phyloP scores from a whole-genome alignment of 2,329 filamentous ascomycete species.

The Rhynchosporium graminicola region DNA sequence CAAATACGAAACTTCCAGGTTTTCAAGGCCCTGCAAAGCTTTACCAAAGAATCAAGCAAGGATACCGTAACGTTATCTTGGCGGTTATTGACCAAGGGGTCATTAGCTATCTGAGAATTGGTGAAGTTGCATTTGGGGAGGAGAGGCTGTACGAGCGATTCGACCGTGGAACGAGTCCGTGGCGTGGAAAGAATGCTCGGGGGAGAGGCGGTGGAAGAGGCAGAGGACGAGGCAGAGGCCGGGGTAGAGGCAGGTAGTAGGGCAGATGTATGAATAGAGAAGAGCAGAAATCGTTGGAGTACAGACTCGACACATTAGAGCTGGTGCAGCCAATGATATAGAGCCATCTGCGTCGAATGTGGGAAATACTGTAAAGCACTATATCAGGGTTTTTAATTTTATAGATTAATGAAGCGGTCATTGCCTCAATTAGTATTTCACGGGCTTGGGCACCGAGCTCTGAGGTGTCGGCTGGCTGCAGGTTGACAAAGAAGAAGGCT shows the following conservation, averaged over 20 bases:
- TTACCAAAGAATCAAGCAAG: constrained; percentile 81
- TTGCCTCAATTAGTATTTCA: constrained; percentile 17
- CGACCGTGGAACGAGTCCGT: constrained; percentile 41
- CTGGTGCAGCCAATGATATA: constrained; percentile 1
- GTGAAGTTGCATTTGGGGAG: constrained; percentile 75
- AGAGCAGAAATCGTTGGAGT: not conserved
- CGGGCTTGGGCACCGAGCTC: constrained; percentile 18
- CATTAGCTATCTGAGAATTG: constrained; percentile 81
- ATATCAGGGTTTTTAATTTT: constrained; percentile 10
- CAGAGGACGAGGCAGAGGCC: constrained; percentile 39
- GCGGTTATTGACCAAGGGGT: constrained; percentile 89
- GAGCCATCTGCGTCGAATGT: constrained; percentile 1
- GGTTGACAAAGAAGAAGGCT: constrained; percentile 28
- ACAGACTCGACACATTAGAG: not conserved
- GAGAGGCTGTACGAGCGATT: constrained; percentile 70
- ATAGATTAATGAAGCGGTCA: constrained; percentile 18
- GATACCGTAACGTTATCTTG: constrained; percentile 78
- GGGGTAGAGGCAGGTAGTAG: constrained; percentile 10
- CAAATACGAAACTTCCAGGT: constrained; percentile 42
- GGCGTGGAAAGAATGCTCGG: constrained; percentile 42
- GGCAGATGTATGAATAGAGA: not conserved
- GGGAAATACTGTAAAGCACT: constrained; percentile 12
- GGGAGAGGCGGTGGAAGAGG: constrained; percentile 36
- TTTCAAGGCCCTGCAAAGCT: constrained; percentile 49
- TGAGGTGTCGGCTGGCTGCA: constrained; percentile 30